Conservation (phyloP, 176 grass and related monocot genomes). For the Pharus latifolius region DNA sequence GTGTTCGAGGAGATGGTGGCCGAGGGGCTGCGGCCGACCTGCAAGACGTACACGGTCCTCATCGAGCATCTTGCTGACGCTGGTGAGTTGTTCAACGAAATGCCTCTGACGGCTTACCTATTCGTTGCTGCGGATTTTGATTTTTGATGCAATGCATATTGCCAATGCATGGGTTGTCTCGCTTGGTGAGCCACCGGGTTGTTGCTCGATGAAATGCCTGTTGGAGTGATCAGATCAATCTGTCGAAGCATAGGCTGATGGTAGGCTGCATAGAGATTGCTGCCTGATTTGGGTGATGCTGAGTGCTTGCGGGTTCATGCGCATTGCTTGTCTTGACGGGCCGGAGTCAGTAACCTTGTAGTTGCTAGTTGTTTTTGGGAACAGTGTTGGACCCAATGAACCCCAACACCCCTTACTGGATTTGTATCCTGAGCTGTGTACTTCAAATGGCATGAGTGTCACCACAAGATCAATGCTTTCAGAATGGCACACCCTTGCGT, state of each 20-base stretch:
- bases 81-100: slow-evolving; percentile 42
- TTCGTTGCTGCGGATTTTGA: background rate
- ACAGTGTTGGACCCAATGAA: too few relatives aligned
- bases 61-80: slow-evolving; percentile 55
- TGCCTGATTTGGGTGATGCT: background rate
- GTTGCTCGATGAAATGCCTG: background rate
- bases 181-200: background rate
- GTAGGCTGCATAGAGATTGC: background rate
- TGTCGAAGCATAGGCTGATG: background rate
- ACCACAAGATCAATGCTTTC: too few relatives aligned
- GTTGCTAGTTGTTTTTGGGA: too few relatives aligned
- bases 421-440: too few relatives aligned
- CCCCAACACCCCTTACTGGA: too few relatives aligned
- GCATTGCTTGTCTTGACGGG: background rate
- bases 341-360: too few relatives aligned
- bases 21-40: slow-evolving; percentile 45
- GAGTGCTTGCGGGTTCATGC: background rate
- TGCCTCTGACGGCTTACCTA: background rate
- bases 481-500: too few relatives aligned
- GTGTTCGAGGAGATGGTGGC: slow-evolving; percentile 63
- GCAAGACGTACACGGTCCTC: slow-evolving; percentile 68
- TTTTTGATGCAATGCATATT: too few relatives aligned
- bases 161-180: too few relatives aligned
- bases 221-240: background rate
- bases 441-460: too few relatives aligned